Conservation (phyloP, 2,329 filamentous ascomycete genomes). For the Apiospora rasikravindrae region DNA sequence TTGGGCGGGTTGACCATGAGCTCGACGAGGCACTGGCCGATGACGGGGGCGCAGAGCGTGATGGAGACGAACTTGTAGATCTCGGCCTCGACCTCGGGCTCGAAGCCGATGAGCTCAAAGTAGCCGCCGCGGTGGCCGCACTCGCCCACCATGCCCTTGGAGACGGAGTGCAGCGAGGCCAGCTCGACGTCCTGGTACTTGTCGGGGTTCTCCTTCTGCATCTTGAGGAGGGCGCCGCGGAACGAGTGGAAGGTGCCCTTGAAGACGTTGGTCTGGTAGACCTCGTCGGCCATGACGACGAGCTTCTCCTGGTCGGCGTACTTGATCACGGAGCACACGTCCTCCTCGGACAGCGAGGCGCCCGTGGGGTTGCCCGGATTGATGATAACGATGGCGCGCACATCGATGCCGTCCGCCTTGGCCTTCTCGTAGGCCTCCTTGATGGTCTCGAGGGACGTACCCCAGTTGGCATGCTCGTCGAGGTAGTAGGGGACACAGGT, state of each 20-base stretch:
- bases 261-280: constrained; percentile 99
- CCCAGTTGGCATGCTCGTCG: constrained; percentile 85
- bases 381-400: constrained; percentile 94
- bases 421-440: constrained; percentile 75
- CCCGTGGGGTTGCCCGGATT: constrained; percentile 98
- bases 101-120: constrained; percentile 94
- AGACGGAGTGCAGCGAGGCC: constrained; percentile 88
- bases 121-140: constrained; percentile 97
- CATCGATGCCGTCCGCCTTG: constrained; percentile 77
- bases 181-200: constrained; percentile 87
- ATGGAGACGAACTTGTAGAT: constrained; percentile 99
- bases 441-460: constrained; percentile 83
- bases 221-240: constrained; percentile 82
- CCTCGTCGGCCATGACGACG: constrained; percentile 93
- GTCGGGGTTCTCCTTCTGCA: constrained; percentile 76
- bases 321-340: constrained; percentile 84
- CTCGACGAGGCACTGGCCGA: constrained; percentile 95
- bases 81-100: constrained; percentile 82
- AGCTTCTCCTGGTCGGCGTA: constrained; percentile 85
- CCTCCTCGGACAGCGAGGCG: constrained; percentile 77
- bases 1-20: constrained; percentile 96
- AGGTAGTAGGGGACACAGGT: constrained; percentile 92
- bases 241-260: constrained; percentile 93
- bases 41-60: constrained; percentile 92
- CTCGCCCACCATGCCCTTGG: constrained; percentile 99